Evolutionary conservation across 345 rosid species (phyloP).

Genomic region (Reutealis trisperma): DNA sequence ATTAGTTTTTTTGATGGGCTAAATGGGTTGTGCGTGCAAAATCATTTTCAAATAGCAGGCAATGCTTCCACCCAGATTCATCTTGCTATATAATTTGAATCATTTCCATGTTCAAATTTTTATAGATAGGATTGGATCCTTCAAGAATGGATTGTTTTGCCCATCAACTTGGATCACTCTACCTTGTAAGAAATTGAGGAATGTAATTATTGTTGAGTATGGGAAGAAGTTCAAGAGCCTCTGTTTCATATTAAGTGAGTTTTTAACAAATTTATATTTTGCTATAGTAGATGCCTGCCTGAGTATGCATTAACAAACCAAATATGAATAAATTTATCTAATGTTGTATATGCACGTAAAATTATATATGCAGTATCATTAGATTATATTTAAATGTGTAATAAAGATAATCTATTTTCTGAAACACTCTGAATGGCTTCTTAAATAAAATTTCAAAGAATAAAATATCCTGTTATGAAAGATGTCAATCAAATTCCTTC

Average conservation of each 20-base stretch:
- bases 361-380: too few relatives aligned
- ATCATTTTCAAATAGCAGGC: background rate
- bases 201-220: slow-evolving; percentile 19
- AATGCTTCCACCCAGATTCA: slow-evolving; percentile 7
- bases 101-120: slow-evolving; percentile 22
- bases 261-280: too few relatives aligned
- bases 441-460: too few relatives aligned
- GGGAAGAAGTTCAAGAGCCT: slow-evolving; percentile 6
- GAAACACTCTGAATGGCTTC: too few relatives aligned
- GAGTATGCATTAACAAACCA: too few relatives aligned
- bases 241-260: background rate
- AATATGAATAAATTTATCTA: too few relatives aligned
- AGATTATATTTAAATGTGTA: too few relatives aligned
- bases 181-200: slow-evolving; percentile 18
- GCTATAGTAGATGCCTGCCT: too few relatives aligned
- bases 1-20: slow-evolving; percentile 18
- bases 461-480: too few relatives aligned
- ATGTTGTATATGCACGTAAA: too few relatives aligned
- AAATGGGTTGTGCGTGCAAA: slow-evolving; percentile 9
- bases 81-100: slow-evolving; percentile 4
- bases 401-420: too few relatives aligned
- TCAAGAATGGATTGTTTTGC: slow-evolving; percentile 17
- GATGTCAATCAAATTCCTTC: too few relatives aligned
- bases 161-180: slow-evolving; percentile 26
- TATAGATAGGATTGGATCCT: slow-evolving; percentile 21